Percentiles rank a stretch among this genome's conserved stretches.
Conservation (phyloP, 345 rosid species). For the Brassica cretica region DNA sequence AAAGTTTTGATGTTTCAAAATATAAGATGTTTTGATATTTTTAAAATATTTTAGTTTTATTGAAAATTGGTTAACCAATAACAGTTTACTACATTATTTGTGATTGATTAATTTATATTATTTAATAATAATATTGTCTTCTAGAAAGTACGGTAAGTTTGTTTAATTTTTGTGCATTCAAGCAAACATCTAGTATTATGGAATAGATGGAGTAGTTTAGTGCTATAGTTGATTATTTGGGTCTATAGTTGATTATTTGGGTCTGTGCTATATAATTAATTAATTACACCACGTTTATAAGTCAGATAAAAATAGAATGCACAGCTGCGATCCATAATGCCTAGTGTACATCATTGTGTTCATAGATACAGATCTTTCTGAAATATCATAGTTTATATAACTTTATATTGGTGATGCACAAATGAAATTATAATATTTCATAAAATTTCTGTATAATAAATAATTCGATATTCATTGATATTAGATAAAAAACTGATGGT, state of each 20-base stretch:
- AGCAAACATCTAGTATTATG: too few species aligned
- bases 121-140: too few species aligned
- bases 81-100: too few species aligned
- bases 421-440: constrained; percentile 10
- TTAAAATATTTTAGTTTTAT: too few species aligned
- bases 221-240: neutral
- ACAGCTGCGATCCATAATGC: constrained; percentile 38
- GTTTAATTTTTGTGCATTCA: too few species aligned
- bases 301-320: constrained; percentile 20
- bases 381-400: neutral
- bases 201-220: too few species aligned
- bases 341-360: constrained; percentile 13
- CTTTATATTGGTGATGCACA: neutral
- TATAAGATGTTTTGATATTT: too few species aligned
- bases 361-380: neutral
- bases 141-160: too few species aligned
- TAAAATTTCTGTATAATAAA: neutral
- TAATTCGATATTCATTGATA: neutral
- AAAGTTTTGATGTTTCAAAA: too few species aligned
- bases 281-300: constrained; percentile 22
- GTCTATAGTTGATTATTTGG: neutral
- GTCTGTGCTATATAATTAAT: neutral
- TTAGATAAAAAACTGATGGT: constrained; percentile 1
- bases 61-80: too few species aligned
- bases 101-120: too few species aligned